phyloP scores from a whole-genome alignment of 352 stramenopile species.

The Phytophthora fragariaefolia region DNA sequence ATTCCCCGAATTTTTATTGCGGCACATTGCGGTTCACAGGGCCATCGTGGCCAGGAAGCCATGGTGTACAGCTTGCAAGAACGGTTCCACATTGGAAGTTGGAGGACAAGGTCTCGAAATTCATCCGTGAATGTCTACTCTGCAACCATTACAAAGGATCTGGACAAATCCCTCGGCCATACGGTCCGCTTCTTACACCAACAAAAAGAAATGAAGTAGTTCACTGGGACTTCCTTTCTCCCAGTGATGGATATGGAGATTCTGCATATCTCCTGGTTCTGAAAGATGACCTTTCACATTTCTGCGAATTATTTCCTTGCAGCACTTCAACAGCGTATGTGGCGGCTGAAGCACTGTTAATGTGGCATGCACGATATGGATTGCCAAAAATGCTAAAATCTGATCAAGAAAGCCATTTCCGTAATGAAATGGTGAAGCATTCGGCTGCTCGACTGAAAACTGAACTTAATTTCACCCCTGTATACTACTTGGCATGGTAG shows the following conservation, averaged over 20 bases:
- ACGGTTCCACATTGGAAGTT: constrained; percentile 1
- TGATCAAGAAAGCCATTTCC: not conserved
- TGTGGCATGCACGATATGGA: not conserved
- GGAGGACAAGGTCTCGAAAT: not conserved
- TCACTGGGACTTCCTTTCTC: constrained; percentile 21
- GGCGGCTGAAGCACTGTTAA: not conserved
- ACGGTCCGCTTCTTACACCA: not conserved
- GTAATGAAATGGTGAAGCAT: not conserved
- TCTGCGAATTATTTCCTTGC: not conserved
- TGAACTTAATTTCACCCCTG: not conserved
- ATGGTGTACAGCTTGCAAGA: not conserved
- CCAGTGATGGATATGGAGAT: not conserved
- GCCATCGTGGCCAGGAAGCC: constrained; percentile 11
- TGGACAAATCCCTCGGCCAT: constrained; percentile 1
- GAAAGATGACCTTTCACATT: not conserved
- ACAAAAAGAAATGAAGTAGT: constrained; percentile 15
- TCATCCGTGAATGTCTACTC: constrained; percentile 2
- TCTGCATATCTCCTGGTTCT: not conserved
- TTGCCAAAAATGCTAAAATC: not conserved
- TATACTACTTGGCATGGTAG: not conserved
- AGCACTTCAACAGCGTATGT: not conserved
- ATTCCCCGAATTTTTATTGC: constrained; percentile 10
- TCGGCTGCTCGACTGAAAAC: not conserved
- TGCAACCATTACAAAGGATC: constrained; percentile 26
- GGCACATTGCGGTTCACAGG: constrained; percentile 13